Conservation (phyloP, 2,329 filamentous ascomycete species). For the Aquanectria penicillioides region DNA sequence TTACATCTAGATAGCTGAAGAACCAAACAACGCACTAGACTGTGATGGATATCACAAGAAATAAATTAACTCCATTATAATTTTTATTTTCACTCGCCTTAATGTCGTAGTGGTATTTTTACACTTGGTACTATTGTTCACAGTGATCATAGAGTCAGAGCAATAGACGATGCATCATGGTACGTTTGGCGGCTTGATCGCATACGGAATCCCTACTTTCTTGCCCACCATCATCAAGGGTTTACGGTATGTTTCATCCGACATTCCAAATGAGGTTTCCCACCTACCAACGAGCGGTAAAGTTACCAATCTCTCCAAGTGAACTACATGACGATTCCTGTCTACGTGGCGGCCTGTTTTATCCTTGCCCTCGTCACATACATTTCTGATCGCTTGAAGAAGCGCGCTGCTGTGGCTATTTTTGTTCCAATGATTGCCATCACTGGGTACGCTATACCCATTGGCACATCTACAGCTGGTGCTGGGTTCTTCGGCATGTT, state of each 20-base stretch:
- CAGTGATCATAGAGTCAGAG: conserved; percentile 24
- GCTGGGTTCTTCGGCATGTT: conserved; percentile 49
- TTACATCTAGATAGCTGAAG: no score
- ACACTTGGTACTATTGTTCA: no score
- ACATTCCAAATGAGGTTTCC: no score
- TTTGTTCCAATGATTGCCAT: conserved; percentile 42
- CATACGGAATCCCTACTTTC: conserved; percentile 12
- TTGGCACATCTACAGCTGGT: conserved; percentile 39
- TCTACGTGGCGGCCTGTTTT: conserved; percentile 44
- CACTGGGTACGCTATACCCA: conserved; percentile 46
- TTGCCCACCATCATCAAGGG: conserved; percentile 22
- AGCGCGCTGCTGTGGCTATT: conserved; percentile 44
- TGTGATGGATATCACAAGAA: no score
- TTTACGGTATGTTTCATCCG: neutral
- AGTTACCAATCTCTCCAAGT: conserved; percentile 32
- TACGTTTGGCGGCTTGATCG: conserved; percentile 21
- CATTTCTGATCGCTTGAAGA: conserved; percentile 45
- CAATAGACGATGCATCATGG: conserved; percentile 26
- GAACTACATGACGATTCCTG: conserved; percentile 49
- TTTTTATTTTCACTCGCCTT: conserved; percentile 65
- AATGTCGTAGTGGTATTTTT: no score
- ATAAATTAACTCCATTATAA: neutral
- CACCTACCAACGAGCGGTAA: neutral
- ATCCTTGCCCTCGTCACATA: conserved; percentile 37
- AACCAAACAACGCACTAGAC: no score